These are phyloP conservation scores for Saccharomyces pastorianus DNA, from an alignment of 1,139 yeast genomes.

Conservation along the genomic window DNA sequence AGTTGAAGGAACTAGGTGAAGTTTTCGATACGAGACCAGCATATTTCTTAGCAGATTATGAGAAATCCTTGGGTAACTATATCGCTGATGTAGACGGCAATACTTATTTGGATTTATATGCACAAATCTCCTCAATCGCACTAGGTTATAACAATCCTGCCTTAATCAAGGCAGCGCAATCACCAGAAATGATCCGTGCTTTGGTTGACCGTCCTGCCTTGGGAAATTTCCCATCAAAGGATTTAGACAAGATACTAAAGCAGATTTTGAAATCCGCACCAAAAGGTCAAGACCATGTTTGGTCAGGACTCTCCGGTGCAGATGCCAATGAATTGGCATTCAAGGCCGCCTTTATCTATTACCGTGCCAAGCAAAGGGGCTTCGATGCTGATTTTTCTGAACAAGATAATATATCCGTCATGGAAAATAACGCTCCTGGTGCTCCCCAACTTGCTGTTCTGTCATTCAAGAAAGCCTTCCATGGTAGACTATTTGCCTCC, in stretches of 20 bases:
- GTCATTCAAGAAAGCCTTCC: slow-evolving; percentile 66
- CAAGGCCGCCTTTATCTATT: slow-evolving; percentile 72
- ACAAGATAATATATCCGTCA: slow-evolving; percentile 53
- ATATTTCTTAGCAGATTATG: slow-evolving; percentile 59
- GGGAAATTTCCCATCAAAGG: slow-evolving; percentile 63
- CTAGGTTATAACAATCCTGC: slow-evolving; percentile 70
- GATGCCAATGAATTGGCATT: slow-evolving; percentile 73
- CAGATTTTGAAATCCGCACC: slow-evolving; percentile 64
- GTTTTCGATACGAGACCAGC: slow-evolving; percentile 63
- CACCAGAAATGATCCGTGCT: slow-evolving; percentile 60
- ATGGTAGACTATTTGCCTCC: slow-evolving; percentile 68
- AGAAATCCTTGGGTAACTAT: slow-evolving; percentile 60
- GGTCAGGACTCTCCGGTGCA: slow-evolving; percentile 68
- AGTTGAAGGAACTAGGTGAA: slow-evolving; percentile 42
- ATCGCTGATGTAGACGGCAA: slow-evolving; percentile 68
- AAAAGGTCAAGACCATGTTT: slow-evolving; percentile 53
- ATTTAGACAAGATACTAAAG: slow-evolving; percentile 42
- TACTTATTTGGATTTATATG: slow-evolving; percentile 53
- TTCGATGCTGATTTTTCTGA: slow-evolving; percentile 40
- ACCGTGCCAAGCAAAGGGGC: slow-evolving; percentile 54
- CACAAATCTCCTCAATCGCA: slow-evolving; percentile 69
- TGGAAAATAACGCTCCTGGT: slow-evolving; percentile 62
- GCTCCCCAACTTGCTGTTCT: slow-evolving; percentile 58
- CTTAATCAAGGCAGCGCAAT: slow-evolving; percentile 49
- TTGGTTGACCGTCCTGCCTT: slow-evolving; percentile 66